phyloP scores from a whole-genome alignment of 75 land plant genomes.

The Azolla pinnata region DNA sequence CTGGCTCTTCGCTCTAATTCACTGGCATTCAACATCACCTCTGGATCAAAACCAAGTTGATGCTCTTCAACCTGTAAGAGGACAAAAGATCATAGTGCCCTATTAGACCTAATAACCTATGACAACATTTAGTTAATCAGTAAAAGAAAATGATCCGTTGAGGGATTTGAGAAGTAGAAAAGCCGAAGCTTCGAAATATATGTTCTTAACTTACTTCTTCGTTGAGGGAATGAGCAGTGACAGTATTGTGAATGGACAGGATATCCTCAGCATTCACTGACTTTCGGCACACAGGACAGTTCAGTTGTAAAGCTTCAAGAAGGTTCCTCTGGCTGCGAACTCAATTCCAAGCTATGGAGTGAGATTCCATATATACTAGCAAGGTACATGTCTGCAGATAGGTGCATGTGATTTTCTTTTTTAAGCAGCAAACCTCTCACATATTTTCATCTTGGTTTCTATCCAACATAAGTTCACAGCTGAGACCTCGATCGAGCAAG shows the following conservation, averaged over 20 bases:
- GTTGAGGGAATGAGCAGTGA: slow-evolving; percentile 20
- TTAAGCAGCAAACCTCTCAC: too few relatives aligned
- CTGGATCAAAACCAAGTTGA: slow-evolving; percentile 19
- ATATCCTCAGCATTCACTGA: slow-evolving; percentile 48
- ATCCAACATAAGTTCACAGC: background rate
- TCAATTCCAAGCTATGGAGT: too few relatives aligned
- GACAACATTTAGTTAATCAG: too few relatives aligned
- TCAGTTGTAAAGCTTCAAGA: slow-evolving; percentile 6
- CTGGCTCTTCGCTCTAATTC: slow-evolving; percentile 46
- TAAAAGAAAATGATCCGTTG: too few relatives aligned
- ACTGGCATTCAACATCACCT: slow-evolving; percentile 26
- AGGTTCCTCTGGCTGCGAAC: background rate
- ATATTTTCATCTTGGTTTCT: too few relatives aligned
- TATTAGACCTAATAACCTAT: too few relatives aligned
- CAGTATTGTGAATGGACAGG: slow-evolving; percentile 41
- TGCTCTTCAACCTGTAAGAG: slow-evolving; percentile 10
- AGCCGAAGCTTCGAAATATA: too few relatives aligned
- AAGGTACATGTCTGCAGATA: too few relatives aligned
- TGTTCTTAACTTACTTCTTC: too few relatives aligned
- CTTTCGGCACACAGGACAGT: slow-evolving; percentile 68
- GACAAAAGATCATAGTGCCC: background rate
- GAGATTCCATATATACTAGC: too few relatives aligned
- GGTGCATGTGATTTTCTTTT: too few relatives aligned
- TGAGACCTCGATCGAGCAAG: slow-evolving; percentile 12
- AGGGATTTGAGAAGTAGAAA: too few relatives aligned